A percentile compares a stretch with the other conserved stretches of the same genome.
phyloP scores from a whole-genome alignment of 805 yeast species.

The Scheffersomyces amazonensis region DNA sequence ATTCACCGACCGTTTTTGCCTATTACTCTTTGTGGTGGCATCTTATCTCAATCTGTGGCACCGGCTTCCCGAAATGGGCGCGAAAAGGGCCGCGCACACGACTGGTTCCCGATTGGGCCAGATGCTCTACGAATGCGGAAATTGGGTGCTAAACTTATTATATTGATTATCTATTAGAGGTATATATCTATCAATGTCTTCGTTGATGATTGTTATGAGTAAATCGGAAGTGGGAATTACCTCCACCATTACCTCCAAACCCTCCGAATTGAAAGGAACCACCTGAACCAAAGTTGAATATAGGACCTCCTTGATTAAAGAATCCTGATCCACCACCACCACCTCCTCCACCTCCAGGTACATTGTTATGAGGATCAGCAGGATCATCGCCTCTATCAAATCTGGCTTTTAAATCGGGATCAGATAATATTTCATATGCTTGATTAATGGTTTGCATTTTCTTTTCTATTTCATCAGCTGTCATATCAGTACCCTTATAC shows the following conservation, averaged over 20 bases:
- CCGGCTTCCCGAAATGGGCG: no score
- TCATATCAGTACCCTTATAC: constrained; percentile 61
- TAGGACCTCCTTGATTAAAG: constrained; percentile 6
- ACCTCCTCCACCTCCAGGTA: constrained; percentile 14
- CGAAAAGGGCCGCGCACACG: not conserved
- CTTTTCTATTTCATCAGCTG: constrained; percentile 66
- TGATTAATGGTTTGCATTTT: constrained; percentile 91
- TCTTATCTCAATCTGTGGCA: no score
- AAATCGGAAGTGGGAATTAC: no score
- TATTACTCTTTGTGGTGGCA: no score
- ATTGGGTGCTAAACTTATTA: no score
- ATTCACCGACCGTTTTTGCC: no score
- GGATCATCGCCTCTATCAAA: constrained; percentile 68
- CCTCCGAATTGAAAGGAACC: constrained; percentile 3
- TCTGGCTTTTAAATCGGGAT: constrained; percentile 57
- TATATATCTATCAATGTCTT: no score
- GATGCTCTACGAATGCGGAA: no score
- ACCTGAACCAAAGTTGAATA: constrained; percentile 8
- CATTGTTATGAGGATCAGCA: constrained; percentile 26
- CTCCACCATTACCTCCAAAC: not conserved
- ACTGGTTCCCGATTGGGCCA: no score
- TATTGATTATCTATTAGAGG: no score
- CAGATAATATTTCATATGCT: constrained; percentile 83
- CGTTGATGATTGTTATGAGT: no score
- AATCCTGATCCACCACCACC: constrained; percentile 9